A percentile compares a stretch with the other conserved stretches of the same genome.
These are phyloP conservation scores for Eucalyptus regnans DNA, from an alignment of 345 rosid genomes.

Conservation along the genomic window DNA sequence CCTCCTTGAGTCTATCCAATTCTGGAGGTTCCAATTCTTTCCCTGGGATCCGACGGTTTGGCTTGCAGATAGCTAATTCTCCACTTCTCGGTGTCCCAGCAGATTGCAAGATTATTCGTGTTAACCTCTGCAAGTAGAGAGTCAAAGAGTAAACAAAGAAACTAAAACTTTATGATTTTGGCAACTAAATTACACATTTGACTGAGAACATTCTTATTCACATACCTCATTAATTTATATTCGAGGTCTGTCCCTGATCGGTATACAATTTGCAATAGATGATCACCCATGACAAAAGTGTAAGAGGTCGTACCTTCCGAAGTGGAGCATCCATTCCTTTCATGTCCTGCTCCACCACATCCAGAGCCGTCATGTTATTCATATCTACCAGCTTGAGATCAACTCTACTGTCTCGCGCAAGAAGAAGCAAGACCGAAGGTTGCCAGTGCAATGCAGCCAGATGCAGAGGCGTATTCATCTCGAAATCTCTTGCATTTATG, in stretches of 20 bases:
- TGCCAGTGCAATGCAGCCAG: background rate
- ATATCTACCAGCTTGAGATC: background rate
- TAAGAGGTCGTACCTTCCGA: background rate
- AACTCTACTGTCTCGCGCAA: background rate
- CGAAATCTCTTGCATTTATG: background rate
- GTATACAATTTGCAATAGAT: background rate
- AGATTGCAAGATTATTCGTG: background rate
- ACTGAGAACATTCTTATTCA: background rate
- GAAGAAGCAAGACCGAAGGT: background rate
- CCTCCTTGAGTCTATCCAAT: background rate
- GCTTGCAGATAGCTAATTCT: background rate
- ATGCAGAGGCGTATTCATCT: background rate
- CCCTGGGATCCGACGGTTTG: too few species aligned
- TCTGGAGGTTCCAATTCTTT: background rate
- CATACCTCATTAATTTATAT: background rate
- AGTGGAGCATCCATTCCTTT: background rate
- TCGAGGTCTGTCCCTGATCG: background rate
- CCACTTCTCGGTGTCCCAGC: background rate
- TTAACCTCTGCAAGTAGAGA: background rate
- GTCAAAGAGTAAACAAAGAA: background rate
- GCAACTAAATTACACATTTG: background rate
- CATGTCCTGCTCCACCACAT: background rate
- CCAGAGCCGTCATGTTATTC: background rate
- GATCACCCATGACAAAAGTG: background rate
- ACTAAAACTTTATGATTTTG: background rate